These are phyloP conservation scores for Ulvella scutata DNA, from an alignment of 139 green algal species.

Conservation along the genomic window DNA sequence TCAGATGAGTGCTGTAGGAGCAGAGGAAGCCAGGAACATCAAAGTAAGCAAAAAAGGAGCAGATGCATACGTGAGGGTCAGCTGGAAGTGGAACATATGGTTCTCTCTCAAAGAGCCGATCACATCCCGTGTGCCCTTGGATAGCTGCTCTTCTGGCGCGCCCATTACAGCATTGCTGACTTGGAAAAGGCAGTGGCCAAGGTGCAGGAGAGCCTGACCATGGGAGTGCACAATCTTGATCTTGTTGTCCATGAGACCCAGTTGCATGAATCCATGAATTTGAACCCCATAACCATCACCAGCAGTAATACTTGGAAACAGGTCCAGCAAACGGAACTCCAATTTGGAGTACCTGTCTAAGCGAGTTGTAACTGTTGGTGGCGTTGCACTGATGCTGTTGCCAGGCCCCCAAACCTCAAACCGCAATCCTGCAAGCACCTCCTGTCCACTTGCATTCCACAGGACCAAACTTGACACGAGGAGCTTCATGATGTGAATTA, in stretches of 20 bases:
- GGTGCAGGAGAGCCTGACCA: background rate
- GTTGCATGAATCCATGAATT: background rate
- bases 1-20: background rate
- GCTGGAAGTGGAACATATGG: background rate
- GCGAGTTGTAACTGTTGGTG: background rate
- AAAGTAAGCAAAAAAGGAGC: background rate
- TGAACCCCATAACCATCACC: background rate
- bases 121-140: too few relatives aligned
- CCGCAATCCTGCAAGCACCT: background rate
- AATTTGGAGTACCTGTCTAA: background rate
- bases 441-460: too few relatives aligned
- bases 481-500: too few relatives aligned
- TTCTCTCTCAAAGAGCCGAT: too few relatives aligned
- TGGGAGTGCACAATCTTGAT: background rate
- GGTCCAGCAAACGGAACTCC: background rate
- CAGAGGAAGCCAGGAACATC: background rate
- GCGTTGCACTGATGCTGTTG: background rate
- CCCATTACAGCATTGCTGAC: background rate
- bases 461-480: too few relatives aligned
- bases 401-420: background rate
- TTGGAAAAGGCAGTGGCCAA: slow-evolving; percentile 2
- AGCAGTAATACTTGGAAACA: background rate
- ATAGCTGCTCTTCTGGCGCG: too few relatives aligned
- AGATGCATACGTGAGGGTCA: background rate
- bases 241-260: background rate